These are phyloP conservation scores for Fusarium armeniacum DNA, from an alignment of 2,329 filamentous ascomycete genomes.

Conservation along the genomic window DNA sequence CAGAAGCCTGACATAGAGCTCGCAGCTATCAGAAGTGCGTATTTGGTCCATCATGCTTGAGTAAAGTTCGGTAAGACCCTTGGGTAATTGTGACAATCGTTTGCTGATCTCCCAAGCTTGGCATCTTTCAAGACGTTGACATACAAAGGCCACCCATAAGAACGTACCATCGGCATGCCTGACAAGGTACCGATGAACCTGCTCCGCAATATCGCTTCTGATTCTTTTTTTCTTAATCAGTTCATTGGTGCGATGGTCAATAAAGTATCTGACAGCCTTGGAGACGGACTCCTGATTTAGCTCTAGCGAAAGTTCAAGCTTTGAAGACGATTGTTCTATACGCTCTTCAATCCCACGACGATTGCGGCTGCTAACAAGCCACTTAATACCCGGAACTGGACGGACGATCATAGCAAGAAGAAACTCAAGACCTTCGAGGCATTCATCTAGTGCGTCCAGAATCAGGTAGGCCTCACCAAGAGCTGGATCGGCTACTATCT, in stretches of 20 bases:
- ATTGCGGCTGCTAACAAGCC: neutral
- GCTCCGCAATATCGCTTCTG: neutral
- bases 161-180: neutral
- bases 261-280: neutral
- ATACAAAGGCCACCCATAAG: neutral
- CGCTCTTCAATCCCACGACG: neutral
- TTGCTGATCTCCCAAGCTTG: neutral
- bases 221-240: neutral
- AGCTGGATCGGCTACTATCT: no score
- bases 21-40: fast-evolving
- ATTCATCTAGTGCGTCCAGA: no score
- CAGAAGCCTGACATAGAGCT: neutral
- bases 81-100: neutral
- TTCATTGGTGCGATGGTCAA: neutral
- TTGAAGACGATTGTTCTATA: neutral
- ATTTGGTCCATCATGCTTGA: neutral
- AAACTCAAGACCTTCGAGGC: no score
- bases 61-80: neutral
- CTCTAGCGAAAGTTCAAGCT: neutral
- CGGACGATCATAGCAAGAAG: neutral
- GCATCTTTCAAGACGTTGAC: no score
- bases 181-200: no score
- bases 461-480: no score
- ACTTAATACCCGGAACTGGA: neutral
- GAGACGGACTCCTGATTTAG: neutral